Evolutionary conservation across 495 filamentous ascomycete species (phyloP), one percentile per base, ranked within the genome.

Genomic region (Trichoderma reesei): DNA sequence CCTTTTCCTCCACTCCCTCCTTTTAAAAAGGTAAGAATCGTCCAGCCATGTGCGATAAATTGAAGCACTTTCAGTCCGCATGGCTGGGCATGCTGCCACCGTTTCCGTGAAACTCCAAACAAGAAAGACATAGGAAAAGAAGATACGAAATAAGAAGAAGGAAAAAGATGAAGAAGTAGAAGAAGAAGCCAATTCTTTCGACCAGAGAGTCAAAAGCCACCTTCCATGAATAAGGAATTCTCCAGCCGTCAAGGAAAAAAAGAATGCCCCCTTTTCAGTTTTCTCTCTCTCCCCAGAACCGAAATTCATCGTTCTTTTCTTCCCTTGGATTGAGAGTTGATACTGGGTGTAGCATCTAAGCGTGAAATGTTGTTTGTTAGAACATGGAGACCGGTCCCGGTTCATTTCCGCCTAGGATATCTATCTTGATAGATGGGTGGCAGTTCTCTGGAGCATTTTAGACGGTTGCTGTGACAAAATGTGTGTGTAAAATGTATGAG

Each of bases 51-150:
- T 56, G 51, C 51, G 51, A 56, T 56, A 56, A 56, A 56, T n/a
- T 34, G 51, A 56, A 56, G 51, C 51, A 56, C 51, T 56, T 56
- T 56, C 51, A 56, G 51, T 56, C 51, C 51, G 31, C 51, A 56
- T 56, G 26, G 20, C 20, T 34, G 16, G 51, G 26, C 20, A 56
- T 56, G 51, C 51, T 56, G 8, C 51, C 26, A 34, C 26, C 51
- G 8, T 56, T 33, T 34, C 51, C 44, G 16, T 48, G 31, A 33
- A 56, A 56, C 51, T 56, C 51, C 51, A 56, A 56, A 56, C 51
- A 14, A n/a, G 20, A 18, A 56, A 34, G 34, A 33, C 51, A 31
- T 31, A 20, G 3, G 3, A 38, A 60, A 38, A 60, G 7, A 34
- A 60, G 14, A 60, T 31, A 38, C 1, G 18, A 60, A 31, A n/a